A percentile compares a stretch with the other conserved stretches of the same genome.
Conservation (phyloP, 2,329 filamentous ascomycete genomes). For the Monilinia polystroma region DNA sequence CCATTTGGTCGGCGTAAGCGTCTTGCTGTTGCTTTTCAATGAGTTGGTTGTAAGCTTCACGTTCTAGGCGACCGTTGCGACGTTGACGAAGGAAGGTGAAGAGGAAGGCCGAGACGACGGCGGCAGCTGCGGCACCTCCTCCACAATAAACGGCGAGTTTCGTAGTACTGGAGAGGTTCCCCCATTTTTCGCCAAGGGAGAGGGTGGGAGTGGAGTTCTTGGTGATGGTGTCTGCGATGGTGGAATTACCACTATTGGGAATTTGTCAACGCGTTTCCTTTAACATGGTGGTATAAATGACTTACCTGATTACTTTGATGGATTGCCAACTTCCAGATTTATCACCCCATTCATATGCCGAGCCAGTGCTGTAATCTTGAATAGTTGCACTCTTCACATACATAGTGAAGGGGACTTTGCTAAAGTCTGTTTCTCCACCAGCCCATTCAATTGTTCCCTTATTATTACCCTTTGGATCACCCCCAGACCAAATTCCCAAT, state of each 20-base stretch:
- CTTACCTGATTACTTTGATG: conserved; percentile 58
- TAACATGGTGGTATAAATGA: conserved; percentile 25
- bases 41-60: conserved; percentile 41
- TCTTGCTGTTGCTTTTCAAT: conserved; percentile 39
- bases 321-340: conserved; percentile 60
- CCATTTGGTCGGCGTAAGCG: conserved; percentile 35
- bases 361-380: conserved; percentile 59
- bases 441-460: conserved; percentile 66
- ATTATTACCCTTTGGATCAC: conserved; percentile 53
- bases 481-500: conserved; percentile 65
- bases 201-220: conserved; percentile 40
- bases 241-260: conserved; percentile 55
- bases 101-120: conserved; percentile 45
- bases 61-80: conserved; percentile 52
- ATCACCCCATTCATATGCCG: conserved; percentile 64
- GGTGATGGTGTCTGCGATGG: conserved; percentile 47
- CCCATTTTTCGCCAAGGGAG: conserved; percentile 54
- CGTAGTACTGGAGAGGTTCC: conserved; percentile 49
- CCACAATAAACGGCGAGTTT: conserved; percentile 55
- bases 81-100: conserved; percentile 59
- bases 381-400: conserved; percentile 62
- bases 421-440: conserved; percentile 66
- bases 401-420: conserved; percentile 69
- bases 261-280: conserved; percentile 28
- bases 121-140: conserved; percentile 47